These are phyloP conservation scores for Cetraspora pellucida DNA, from an alignment of 192 early-diverging fungal genomes.

Conservation along the genomic window DNA sequence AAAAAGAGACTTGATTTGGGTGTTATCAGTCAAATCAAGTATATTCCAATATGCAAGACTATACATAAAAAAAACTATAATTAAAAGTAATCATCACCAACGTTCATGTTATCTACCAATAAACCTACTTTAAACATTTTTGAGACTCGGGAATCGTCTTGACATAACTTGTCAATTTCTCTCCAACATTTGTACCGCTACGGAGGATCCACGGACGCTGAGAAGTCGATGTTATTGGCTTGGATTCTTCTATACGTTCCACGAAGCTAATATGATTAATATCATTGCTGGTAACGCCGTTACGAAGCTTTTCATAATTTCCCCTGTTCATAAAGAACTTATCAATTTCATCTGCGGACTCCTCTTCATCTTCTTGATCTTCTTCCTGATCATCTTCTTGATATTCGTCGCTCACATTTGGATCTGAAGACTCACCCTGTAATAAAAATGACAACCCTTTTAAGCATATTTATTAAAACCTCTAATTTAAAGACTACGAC, in stretches of 20 bases:
- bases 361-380: constrained; percentile 24
- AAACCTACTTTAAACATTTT: constrained; percentile 39
- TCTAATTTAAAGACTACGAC: too few species aligned
- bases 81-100: constrained; percentile 26
- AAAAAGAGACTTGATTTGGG: constrained; percentile 35
- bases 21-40: constrained; percentile 34
- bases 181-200: constrained; percentile 33
- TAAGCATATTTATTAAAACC: constrained; percentile 26
- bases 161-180: constrained; percentile 27
- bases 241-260: constrained; percentile 22
- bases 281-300: constrained; percentile 19
- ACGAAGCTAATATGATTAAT: constrained; percentile 19
- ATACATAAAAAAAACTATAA: constrained; percentile 24
- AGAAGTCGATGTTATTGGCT: constrained; percentile 27
- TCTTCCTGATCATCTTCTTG: not conserved
- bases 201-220: constrained; percentile 12
- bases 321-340: constrained; percentile 26
- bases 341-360: constrained; percentile 20
- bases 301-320: constrained; percentile 29
- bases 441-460: constrained; percentile 31
- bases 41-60: constrained; percentile 38
- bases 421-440: constrained; percentile 22
- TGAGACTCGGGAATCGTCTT: constrained; percentile 38
- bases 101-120: constrained; percentile 22
- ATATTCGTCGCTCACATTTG: not conserved